Evolutionary conservation across 148 eudicot species (phyloP).

Genomic region (Rhododendron vialii): DNA sequence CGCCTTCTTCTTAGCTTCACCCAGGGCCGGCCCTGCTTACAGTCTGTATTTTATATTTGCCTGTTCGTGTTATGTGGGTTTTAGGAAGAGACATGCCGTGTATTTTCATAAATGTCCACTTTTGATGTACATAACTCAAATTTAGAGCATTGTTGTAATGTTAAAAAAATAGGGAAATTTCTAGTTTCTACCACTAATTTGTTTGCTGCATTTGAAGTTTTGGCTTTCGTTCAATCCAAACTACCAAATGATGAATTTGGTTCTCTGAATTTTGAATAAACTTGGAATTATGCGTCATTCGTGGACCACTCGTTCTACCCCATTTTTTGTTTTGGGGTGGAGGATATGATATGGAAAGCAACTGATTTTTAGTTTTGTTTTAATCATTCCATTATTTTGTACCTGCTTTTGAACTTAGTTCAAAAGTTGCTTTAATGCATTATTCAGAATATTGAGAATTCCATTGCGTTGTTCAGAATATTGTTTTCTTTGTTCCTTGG

Average conservation of each 20-base stretch:
- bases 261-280: not conserved
- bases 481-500: not conserved
- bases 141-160: too few species aligned
- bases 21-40: too few species aligned
- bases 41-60: too few species aligned
- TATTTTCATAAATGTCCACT: too few species aligned
- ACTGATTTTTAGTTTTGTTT: not conserved
- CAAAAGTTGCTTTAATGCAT: not conserved
- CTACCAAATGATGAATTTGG: not conserved
- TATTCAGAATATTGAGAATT: not conserved
- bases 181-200: too few species aligned
- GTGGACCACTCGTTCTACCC: not conserved
- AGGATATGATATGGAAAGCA: not conserved
- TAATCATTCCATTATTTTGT: not conserved
- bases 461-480: too few species aligned
- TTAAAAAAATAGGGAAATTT: too few species aligned
- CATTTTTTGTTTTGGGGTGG: not conserved
- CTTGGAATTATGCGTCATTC: not conserved
- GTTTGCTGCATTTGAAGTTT: not conserved
- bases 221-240: not conserved
- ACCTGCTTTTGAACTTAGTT: not conserved
- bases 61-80: too few species aligned
- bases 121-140: too few species aligned
- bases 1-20: too few species aligned
- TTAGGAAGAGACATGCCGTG: too few species aligned